Evolutionary conservation across 352 stramenopile genomes (phyloP).

Genomic region (Globisporangium orthogonon): DNA sequence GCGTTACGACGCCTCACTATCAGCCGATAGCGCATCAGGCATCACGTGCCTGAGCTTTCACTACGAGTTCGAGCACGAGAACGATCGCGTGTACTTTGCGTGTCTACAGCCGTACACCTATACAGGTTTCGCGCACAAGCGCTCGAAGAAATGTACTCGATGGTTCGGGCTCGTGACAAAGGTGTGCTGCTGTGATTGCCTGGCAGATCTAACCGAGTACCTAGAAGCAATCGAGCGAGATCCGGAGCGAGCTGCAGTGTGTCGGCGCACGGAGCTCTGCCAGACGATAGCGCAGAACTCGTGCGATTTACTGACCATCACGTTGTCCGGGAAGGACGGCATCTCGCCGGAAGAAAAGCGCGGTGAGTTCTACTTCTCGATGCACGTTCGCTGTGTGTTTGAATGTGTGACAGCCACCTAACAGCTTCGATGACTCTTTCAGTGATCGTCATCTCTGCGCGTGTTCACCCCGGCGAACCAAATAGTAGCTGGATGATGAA

Average conservation of each 20-base stretch:
- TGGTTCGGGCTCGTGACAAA: background rate
- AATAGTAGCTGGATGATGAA: constrained; percentile 92
- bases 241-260: constrained; percentile 28
- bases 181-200: background rate
- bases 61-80: constrained; percentile 57
- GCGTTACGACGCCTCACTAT: constrained; percentile 44
- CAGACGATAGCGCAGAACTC: constrained; percentile 77
- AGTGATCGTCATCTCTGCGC: constrained; percentile 81
- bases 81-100: constrained; percentile 78
- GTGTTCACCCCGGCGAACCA: constrained; percentile 87
- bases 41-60: constrained; percentile 58
- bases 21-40: constrained; percentile 13
- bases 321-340: constrained; percentile 35
- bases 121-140: constrained; percentile 29
- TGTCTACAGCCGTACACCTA: constrained; percentile 87
- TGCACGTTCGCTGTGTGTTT: background rate
- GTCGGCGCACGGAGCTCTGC: constrained; percentile 72
- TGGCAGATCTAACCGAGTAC: constrained; percentile 64
- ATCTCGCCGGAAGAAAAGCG: constrained; percentile 38
- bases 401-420: background rate
- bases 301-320: constrained; percentile 89
- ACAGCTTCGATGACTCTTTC: background rate
- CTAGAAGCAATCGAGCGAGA: constrained; percentile 55
- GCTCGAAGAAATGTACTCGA: background rate
- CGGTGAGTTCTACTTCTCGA: constrained; percentile 15